phyloP scores from a whole-genome alignment of 108 stramenopile species.

The Nannochloropsis gaditana region DNA sequence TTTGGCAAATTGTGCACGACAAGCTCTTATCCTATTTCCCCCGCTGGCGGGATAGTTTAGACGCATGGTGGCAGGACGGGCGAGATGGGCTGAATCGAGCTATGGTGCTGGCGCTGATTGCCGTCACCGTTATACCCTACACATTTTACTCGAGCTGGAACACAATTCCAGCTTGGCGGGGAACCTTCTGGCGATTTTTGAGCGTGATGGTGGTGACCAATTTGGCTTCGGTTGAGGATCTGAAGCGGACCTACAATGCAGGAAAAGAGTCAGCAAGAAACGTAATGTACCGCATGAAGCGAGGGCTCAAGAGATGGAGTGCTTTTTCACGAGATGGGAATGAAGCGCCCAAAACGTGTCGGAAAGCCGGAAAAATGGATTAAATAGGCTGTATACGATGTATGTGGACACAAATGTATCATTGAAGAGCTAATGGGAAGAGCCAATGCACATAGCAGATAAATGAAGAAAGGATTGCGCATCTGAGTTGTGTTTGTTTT shows the following conservation, averaged over 20 bases:
- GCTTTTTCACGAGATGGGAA: not conserved
- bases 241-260: not conserved
- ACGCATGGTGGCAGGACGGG: slow-evolving; percentile 6
- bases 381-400: too few relatives aligned
- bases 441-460: too few relatives aligned
- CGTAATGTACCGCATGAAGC: not conserved
- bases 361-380: too few relatives aligned
- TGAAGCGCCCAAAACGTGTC: not conserved
- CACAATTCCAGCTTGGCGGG: not conserved
- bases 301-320: not conserved
- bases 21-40: not conserved
- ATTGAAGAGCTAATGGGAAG: too few relatives aligned
- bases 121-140: not conserved
- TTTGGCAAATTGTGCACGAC: not conserved
- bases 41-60: not conserved
- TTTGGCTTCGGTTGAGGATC: not conserved
- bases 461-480: too few relatives aligned
- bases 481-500: too few relatives aligned
- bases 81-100: not conserved
- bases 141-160: not conserved
- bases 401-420: too few relatives aligned
- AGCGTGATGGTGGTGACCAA: slow-evolving; percentile 12
- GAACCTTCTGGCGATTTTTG: not conserved
- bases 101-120: not conserved
- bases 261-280: not conserved